These are phyloP conservation scores for Singerocomus inundabilis DNA, from an alignment of 1,284 basidiomycete species.

Conservation along the genomic window DNA sequence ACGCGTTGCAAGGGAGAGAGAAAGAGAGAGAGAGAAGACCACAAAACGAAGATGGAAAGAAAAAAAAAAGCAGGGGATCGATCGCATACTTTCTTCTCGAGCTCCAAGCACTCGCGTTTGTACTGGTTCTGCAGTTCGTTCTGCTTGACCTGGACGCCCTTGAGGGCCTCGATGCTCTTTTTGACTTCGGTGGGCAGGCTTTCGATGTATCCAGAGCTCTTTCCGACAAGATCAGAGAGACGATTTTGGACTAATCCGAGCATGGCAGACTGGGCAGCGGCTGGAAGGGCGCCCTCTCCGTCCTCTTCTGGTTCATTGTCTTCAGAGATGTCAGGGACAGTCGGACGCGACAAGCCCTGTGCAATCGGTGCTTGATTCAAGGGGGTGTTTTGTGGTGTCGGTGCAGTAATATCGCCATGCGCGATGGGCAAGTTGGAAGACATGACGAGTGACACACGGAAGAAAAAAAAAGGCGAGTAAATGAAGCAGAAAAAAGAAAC, in stretches of 20 bases:
- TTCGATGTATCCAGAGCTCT: constrained; percentile 87
- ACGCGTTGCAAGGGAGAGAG: no score
- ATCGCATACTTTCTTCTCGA: constrained; percentile 87
- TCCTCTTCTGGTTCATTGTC: constrained; percentile 59
- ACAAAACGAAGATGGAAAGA: no score
- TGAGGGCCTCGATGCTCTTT: constrained; percentile 87
- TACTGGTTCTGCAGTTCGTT: constrained; percentile 92
- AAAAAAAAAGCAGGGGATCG: not conserved
- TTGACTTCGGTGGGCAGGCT: constrained; percentile 81
- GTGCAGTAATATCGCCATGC: constrained; percentile 53
- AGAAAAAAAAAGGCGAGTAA: no score
- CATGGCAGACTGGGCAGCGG: constrained; percentile 48
- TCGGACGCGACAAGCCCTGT: constrained; percentile 62
- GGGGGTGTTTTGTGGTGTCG: constrained; percentile 83
- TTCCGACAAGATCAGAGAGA: constrained; percentile 70
- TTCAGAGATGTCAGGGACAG: constrained; percentile 68
- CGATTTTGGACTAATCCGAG: constrained; percentile 62
- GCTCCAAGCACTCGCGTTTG: constrained; percentile 94
- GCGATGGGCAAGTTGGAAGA: constrained; percentile 49
- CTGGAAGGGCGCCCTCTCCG: constrained; percentile 35
- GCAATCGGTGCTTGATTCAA: constrained; percentile 69
- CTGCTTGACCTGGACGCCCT: constrained; percentile 93
- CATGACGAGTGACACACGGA: constrained; percentile 44
- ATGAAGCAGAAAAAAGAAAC: constrained; percentile 23
- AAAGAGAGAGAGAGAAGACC: no score